Conservation (phyloP, 768 basidiomycete species). For the Austroboletus eburneus region DNA sequence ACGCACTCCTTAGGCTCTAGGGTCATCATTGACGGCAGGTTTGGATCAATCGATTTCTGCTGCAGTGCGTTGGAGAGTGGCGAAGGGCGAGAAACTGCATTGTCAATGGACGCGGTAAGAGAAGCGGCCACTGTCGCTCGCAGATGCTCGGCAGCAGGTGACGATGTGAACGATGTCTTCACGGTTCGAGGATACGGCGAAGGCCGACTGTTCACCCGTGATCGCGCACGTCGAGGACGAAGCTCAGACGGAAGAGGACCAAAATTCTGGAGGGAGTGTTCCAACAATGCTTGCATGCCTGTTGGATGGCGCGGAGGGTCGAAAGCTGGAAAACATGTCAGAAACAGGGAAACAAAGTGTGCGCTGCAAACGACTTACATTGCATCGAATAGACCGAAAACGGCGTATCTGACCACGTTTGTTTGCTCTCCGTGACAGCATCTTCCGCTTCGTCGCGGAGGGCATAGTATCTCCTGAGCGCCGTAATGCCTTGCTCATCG, state of each 20-base stretch:
- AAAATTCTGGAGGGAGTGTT: conserved; percentile 68
- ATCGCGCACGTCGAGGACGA: conserved; percentile 56
- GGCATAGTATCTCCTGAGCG: conserved; percentile 64
- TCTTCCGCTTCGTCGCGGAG: conserved; percentile 64
- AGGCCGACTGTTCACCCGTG: conserved; percentile 65
- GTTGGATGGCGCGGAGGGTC: conserved; percentile 59
- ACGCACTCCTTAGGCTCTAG: conserved; percentile 34
- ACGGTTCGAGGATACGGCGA: conserved; percentile 66
- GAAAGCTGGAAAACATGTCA: conserved; percentile 47
- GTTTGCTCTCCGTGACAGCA: conserved; percentile 63
- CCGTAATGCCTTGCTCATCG: conserved; percentile 62
- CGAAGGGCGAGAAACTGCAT: conserved; percentile 10
- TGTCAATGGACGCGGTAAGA: conserved; percentile 19
- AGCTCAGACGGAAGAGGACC: conserved; percentile 73
- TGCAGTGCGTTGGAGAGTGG: conserved; percentile 37
- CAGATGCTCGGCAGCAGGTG: conserved; percentile 33
- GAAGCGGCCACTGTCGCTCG: conserved; percentile 22
- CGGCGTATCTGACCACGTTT: conserved; percentile 64
- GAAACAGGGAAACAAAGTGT: not conserved
- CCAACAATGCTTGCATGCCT: conserved; percentile 69
- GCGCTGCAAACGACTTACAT: conserved; percentile 46
- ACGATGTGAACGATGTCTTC: conserved; percentile 41
- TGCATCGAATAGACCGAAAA: conserved; percentile 71
- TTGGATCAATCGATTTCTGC: conserved; percentile 41
- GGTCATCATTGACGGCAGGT: conserved; percentile 27